phyloP scores from a whole-genome alignment of 495 filamentous ascomycete genomes.

The Zalerion maritima region DNA sequence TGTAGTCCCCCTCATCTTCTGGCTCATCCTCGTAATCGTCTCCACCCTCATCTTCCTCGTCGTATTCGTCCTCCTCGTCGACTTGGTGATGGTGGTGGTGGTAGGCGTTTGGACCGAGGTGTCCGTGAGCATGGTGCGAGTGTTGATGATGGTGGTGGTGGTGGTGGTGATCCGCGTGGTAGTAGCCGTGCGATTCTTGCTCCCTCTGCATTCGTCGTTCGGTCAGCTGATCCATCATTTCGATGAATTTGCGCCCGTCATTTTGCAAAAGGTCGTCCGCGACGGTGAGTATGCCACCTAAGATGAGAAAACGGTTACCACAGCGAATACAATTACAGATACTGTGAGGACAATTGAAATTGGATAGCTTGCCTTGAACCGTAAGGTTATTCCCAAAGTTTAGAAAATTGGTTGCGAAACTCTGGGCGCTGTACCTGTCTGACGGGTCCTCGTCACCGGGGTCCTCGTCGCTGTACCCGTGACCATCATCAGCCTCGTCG shows the following conservation, averaged over 20 bases:
- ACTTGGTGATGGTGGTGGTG: constrained; percentile 42
- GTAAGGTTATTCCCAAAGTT: constrained; percentile 95
- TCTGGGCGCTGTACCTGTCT: constrained; percentile 46
- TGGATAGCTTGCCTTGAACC: constrained; percentile 65
- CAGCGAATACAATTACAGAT: constrained; percentile 8
- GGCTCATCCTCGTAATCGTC: constrained; percentile 64
- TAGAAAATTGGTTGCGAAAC: constrained; percentile 64
- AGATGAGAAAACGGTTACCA: constrained; percentile 9
- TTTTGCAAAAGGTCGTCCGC: constrained; percentile 97
- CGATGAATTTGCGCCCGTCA: constrained; percentile 98
- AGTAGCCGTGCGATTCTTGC: constrained; percentile 48
- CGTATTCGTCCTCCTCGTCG: constrained; percentile 61
- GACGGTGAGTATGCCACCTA: constrained; percentile 96
- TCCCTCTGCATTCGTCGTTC: constrained; percentile 90
- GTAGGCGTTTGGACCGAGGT: constrained; percentile 13
- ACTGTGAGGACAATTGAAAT: constrained; percentile 19
- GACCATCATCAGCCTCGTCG: constrained; percentile 37
- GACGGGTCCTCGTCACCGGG: constrained; percentile 39
- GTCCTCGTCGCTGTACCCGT: constrained; percentile 27
- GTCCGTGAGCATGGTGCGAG: constrained; percentile 17
- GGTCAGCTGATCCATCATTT: constrained; percentile 99
- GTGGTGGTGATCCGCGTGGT: constrained; percentile 28
- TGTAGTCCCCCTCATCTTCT: constrained; percentile 79
- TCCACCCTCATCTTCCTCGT: constrained; percentile 40
- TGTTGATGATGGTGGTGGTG: constrained; percentile 22